Evolutionary conservation across 2,329 filamentous ascomycete genomes (phyloP), one percentile per base, ranked within the genome.

Genomic region (Fusarium lateritium): DNA sequence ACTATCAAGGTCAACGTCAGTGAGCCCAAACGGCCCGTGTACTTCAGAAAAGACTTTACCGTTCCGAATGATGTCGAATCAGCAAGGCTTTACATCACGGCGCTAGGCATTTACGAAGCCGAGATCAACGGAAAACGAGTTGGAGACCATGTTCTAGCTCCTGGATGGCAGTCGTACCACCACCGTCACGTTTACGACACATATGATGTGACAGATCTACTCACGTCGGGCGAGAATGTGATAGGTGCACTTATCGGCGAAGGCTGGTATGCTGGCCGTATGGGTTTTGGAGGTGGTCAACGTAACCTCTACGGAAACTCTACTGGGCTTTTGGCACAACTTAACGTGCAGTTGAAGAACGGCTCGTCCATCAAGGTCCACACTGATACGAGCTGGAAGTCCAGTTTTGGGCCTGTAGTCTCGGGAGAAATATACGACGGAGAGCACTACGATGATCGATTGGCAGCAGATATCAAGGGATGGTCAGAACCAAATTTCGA

Each of bases 131-230:
- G 83, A 2, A 26, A 65, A 1, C 39, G 49, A 5, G 61, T 65
- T 2, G 55, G 62, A 0, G 79, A 81, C 34, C 56, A 75, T 6
- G 78, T 81, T 6, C 75, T 87, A 36, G 82, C 85, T 21, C 86
- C 86, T 0, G 85, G 86, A 0, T 88, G 85, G 83, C 82, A 83
- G 43, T 81, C 81, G 4, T 89, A 88, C 64, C 75, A 81, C 0
- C 75, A 83, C 46, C 79, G 86, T 1, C 80, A 84, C n/a, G 77
- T 80, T 2, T 89, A 88, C 62, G 81, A 88, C 56, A 84, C 82
- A 0, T 86, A 84, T 56, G 84, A 89, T 62, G 82, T 88, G 2
- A 82, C 80, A 0, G 62, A 76, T 1, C 76, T 84, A 0, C 56
- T 88, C 2, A 73, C 74, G 0, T 73, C 86, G 34, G 81, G 77